Base-by-base conservation (phyloP, 2,329 filamentous ascomycete genomes). In the Dendrostoma leiphaemia region DNA sequence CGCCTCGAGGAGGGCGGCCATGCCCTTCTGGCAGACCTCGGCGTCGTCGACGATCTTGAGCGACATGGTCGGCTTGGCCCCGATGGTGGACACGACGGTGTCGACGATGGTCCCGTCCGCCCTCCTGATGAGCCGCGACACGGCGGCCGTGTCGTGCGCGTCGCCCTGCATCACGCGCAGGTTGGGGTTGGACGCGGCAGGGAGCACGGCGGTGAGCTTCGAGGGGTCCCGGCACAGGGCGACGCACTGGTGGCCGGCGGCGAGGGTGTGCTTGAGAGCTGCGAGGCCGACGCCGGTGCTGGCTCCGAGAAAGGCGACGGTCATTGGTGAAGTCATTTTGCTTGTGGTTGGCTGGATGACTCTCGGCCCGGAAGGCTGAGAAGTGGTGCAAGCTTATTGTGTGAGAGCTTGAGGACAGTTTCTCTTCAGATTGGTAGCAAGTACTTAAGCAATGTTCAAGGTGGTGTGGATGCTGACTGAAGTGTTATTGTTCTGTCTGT, bases 291-390 rank as follows among this genome's bases (percentile, higher is more conserved):
- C 71, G 45, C 80, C 80, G 31, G 73, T 74, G 21, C 75, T 81
- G 38, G 79, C 76, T 55, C 81, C 81, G 50, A 83, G 71, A 68
- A 83, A 80, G 41, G 76, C 71, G 52, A 81, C 65, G 3, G 76
- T 73, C 58, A 75, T 72, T 37, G 61, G 52, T 50, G 58, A 38
- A 44, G 54, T n/a, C 21, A 53, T 44, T 31, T 26, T 47, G 10
- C 40, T n/a, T 19, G 38, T 15, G 6, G 34, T 37, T 37, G 34
- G 34, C 34, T n/a, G n/a, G n/a, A n/a, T n/a, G n/a, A n/a, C n/a
- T n/a, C n/a, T n/a, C n/a, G n/a, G n/a, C n/a, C n/a, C n/a, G n/a
- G n/a, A n/a, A n/a, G n/a, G n/a, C n/a, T n/a, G n/a, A 37, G 13
- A 15, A 32, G 31, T 12, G 31, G 10, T 10, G 4, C 31, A 12